phyloP scores from a whole-genome alignment of 1,284 basidiomycete genomes.

The Tylopilus sp. region DNA sequence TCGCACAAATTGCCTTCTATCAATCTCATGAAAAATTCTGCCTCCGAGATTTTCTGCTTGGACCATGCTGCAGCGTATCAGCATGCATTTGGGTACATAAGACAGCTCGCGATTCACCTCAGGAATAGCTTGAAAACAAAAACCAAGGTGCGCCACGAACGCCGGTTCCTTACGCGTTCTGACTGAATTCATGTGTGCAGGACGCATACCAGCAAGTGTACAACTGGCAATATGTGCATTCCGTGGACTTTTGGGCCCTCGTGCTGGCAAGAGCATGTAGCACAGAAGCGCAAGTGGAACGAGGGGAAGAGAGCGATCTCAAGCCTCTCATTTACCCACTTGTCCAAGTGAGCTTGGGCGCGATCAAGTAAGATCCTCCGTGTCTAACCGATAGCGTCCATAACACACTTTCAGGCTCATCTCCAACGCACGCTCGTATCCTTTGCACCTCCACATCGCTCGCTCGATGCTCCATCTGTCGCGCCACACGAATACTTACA shows the following conservation, averaged over 20 bases:
- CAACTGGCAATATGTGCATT: conserved; percentile 98
- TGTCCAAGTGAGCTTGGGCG: conserved; percentile 90
- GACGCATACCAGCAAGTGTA: conserved; percentile 90
- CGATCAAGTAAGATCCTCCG: conserved; percentile 67
- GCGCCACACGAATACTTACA: conserved; percentile 79
- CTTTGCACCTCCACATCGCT: conserved; percentile 72
- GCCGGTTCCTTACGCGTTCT: conserved; percentile 11
- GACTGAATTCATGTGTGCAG: conserved; percentile 37
- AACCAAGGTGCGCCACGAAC: conserved; percentile 55
- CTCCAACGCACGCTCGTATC: conserved; percentile 75
- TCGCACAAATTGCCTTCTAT: conserved; percentile 88
- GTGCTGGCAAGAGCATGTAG: conserved; percentile 82
- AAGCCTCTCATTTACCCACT: conserved; percentile 91
- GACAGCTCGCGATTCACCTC: conserved; percentile 91
- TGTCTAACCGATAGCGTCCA: not conserved
- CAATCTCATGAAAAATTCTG: conserved; percentile 97
- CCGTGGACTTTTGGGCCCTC: conserved; percentile 93
- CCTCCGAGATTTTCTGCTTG: conserved; percentile 85
- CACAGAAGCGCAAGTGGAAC: conserved; percentile 47
- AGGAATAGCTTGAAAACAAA: conserved; percentile 88
- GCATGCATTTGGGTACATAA: conserved; percentile 94
- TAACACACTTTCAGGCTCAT: conserved; percentile 57
- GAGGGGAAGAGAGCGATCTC: conserved; percentile 69
- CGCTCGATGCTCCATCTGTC: conserved; percentile 70
- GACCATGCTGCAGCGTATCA: conserved; percentile 78